phyloP scores from a whole-genome alignment of 305 asterid species.

The Fraxinus latifolia region DNA sequence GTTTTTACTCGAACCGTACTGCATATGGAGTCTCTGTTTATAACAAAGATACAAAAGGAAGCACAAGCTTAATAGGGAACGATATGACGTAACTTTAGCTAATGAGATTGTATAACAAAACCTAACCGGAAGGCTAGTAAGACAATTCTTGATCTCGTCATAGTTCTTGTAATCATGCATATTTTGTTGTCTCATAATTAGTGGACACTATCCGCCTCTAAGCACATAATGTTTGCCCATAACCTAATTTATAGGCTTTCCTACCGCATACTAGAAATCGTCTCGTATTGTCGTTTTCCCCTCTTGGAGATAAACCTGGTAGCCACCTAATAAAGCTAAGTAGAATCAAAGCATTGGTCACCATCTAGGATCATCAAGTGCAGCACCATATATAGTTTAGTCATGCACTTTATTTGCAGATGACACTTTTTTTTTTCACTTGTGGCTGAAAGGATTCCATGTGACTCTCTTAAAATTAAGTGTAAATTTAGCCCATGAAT shows the following conservation, averaged over 20 bases:
- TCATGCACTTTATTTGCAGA: constrained; percentile 8
- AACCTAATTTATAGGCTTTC: background rate
- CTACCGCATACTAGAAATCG: background rate
- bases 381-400: constrained; percentile 12
- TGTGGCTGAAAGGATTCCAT: constrained; percentile 12
- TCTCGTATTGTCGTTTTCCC: constrained; percentile 13
- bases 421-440: background rate
- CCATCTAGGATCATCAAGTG: constrained; percentile 23
- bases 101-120: background rate
- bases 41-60: background rate
- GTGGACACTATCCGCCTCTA: background rate
- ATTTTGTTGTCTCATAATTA: background rate
- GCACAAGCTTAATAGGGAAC: background rate
- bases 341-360: constrained; percentile 18
- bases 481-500: constrained; percentile 10
- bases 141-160: background rate
- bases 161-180: background rate
- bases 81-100: background rate
- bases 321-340: background rate
- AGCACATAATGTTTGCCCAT: background rate
- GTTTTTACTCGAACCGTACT: background rate
- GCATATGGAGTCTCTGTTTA: background rate
- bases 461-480: background rate
- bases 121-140: background rate
- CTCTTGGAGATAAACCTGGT: background rate